Evolutionary conservation across 768 basidiomycete genomes (phyloP), one percentile per base, ranked within the genome.

Genomic region (Tubosaeta sp.): DNA sequence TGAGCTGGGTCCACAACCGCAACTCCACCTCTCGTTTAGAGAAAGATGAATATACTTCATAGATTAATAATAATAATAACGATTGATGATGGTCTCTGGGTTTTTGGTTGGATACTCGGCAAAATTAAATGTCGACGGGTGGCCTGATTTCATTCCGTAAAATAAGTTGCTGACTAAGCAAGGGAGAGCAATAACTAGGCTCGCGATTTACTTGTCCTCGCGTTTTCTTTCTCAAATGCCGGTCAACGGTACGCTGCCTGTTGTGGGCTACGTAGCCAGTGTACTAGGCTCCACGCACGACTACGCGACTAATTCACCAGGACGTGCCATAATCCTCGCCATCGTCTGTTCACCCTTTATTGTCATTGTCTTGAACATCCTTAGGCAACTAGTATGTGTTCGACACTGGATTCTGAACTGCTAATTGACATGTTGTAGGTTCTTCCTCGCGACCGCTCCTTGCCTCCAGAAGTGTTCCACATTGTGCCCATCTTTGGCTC

Each of bases 391-490:
- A 58, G 93, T 91, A 65, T 48, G 83, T 71, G 3, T 44, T 14
- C 39, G 11, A 13, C 26, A 9, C 27, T 16, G 2, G 34, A 19
- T 22, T 5, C 11, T 9, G 31, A 51, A 37, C 4, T 10, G n/a
- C 13, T 9, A 29, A 17, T 41, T 59, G n/a, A 59, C 45, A 12
- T 43, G 34, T 42, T 43, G 47, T 53, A 93, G 90, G 56, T 86
- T 48, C 60, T 84, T 33, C 91, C 91, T 10, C 78, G 78, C 53
- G 80, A 84, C 64, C 76, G 82, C 19, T 82, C 82, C 16, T 72
- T 85, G 38, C 97, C 97, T 2, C 97, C 97, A 0, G 74, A 88
- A 38, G 92, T 98, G 17, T 99, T 97, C 75, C 91, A 97, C 67
- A 85, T 86, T 76, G 71, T 98, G 42, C 97, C 97, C 7, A 77